Conservation (phyloP, 108 stramenopile genomes). For the Cylindrotheca fusiformis region DNA sequence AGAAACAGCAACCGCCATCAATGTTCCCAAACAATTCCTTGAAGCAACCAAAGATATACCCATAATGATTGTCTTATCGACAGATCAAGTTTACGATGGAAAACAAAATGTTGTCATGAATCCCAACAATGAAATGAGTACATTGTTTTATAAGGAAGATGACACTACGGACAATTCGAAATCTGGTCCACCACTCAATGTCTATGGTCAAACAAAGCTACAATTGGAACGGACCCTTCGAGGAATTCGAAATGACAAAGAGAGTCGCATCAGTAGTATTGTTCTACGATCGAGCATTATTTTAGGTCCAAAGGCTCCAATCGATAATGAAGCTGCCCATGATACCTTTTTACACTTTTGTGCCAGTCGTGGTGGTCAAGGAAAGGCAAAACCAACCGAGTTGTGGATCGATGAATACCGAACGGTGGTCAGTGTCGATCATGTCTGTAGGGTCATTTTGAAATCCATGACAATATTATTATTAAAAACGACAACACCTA, state of each 20-base stretch:
- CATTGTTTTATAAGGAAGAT: constrained; percentile 39
- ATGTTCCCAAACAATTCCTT: constrained; percentile 54
- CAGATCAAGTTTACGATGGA: constrained; percentile 84
- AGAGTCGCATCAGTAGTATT: constrained; percentile 17
- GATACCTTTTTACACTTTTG: constrained; percentile 77
- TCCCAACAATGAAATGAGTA: neutral
- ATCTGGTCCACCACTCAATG: constrained; percentile 79
- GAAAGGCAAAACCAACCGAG: no score
- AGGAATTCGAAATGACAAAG: neutral
- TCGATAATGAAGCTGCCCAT: constrained; percentile 34
- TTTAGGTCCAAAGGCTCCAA: constrained; percentile 57
- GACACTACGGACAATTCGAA: constrained; percentile 16
- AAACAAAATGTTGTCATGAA: constrained; percentile 19
- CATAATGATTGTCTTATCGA: constrained; percentile 60
- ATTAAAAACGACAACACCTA: neutral
- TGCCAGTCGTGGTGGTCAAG: constrained; percentile 22
- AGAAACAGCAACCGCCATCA: constrained; percentile 38
- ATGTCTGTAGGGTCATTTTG: constrained; percentile 40
- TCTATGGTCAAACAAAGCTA: constrained; percentile 65
- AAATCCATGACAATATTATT: no score
- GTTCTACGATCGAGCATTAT: constrained; percentile 71
- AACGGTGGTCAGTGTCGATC: constrained; percentile 42
- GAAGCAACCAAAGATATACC: constrained; percentile 12
- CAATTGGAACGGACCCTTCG: constrained; percentile 53
- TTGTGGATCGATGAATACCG: constrained; percentile 70